These are phyloP conservation scores for Ephemerocybe angulata DNA, from an alignment of 768 basidiomycete species.

Conservation along the genomic window DNA sequence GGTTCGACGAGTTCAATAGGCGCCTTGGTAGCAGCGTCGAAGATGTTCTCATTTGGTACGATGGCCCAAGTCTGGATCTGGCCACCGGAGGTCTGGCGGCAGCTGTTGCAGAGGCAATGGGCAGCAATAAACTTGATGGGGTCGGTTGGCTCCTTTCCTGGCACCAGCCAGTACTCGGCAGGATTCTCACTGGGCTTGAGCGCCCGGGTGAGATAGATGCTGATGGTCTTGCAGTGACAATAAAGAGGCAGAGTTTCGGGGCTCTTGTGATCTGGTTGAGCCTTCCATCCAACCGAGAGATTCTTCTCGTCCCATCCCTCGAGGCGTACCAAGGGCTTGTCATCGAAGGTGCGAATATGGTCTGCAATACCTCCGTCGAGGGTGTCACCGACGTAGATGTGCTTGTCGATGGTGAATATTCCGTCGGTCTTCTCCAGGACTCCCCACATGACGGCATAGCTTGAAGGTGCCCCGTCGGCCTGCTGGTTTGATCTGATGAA, in stretches of 20 bases:
- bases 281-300: slow-evolving; percentile 21
- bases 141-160: slow-evolving; percentile 8
- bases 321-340: slow-evolving; percentile 19
- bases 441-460: slow-evolving; percentile 25
- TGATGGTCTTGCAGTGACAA: slow-evolving; percentile 18
- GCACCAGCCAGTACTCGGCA: slow-evolving; percentile 28
- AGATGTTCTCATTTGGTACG: slow-evolving; percentile 19
- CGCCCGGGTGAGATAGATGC: slow-evolving; percentile 11
- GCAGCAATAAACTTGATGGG: slow-evolving; percentile 23
- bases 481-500: slow-evolving; percentile 12
- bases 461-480: neutral
- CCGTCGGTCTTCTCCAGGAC: slow-evolving; percentile 24
- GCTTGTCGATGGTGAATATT: slow-evolving; percentile 19
- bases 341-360: slow-evolving; percentile 17
- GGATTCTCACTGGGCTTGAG: slow-evolving; percentile 9
- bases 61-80: slow-evolving; percentile 26
- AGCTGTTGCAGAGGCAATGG: slow-evolving; percentile 26
- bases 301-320: slow-evolving; percentile 4
- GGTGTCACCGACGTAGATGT: slow-evolving; percentile 28
- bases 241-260: slow-evolving; percentile 2
- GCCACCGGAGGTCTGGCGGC: slow-evolving; percentile 22
- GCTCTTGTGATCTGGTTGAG: neutral
- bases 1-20: slow-evolving; percentile 11
- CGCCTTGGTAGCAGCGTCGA: slow-evolving; percentile 10
- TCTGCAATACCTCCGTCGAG: slow-evolving; percentile 31